Evolutionary conservation across 2,329 filamentous ascomycete genomes (phyloP).

Genomic region (Aureobasidium sp.): DNA sequence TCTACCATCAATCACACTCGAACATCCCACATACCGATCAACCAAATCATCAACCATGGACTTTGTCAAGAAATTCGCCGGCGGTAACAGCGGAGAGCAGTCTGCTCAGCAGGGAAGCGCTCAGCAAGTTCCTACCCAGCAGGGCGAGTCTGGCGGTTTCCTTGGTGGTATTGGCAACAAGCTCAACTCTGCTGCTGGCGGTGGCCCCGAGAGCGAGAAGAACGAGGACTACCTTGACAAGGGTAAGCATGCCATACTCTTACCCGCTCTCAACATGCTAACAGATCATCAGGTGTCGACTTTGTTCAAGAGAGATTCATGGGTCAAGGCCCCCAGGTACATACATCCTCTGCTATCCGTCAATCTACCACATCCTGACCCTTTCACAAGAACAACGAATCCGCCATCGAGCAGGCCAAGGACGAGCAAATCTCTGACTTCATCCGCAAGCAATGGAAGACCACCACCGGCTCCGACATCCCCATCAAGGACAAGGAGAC

Average conservation of each 20-base stretch:
- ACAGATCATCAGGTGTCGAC: constrained; percentile 56
- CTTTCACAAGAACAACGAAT: constrained; percentile 51
- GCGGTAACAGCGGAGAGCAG: constrained; percentile 22
- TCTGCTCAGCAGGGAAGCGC: constrained; percentile 19
- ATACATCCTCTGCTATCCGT: not conserved
- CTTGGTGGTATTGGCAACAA: constrained; percentile 58
- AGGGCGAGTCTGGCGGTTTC: constrained; percentile 36
- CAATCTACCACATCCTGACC: not conserved
- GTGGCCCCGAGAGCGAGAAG: constrained; percentile 67
- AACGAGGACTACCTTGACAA: constrained; percentile 80
- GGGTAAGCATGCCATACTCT: constrained; percentile 40
- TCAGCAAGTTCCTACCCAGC: constrained; percentile 25
- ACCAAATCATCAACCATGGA: constrained; percentile 31
- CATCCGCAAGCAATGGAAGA: constrained; percentile 63
- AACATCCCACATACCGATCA: not conserved
- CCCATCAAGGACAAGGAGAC: constrained; percentile 62
- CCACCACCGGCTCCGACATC: constrained; percentile 57
- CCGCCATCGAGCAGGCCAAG: constrained; percentile 71
- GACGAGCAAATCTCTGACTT: constrained; percentile 69
- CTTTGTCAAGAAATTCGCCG: constrained; percentile 40
- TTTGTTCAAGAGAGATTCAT: constrained; percentile 68
- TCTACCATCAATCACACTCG: not conserved
- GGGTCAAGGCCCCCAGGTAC: constrained; percentile 46
- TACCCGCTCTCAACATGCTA: not conserved
- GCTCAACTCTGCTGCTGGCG: constrained; percentile 63